Evolutionary conservation across 2,329 filamentous ascomycete genomes (phyloP).

Genomic region (Trichoderma endophyticum): DNA sequence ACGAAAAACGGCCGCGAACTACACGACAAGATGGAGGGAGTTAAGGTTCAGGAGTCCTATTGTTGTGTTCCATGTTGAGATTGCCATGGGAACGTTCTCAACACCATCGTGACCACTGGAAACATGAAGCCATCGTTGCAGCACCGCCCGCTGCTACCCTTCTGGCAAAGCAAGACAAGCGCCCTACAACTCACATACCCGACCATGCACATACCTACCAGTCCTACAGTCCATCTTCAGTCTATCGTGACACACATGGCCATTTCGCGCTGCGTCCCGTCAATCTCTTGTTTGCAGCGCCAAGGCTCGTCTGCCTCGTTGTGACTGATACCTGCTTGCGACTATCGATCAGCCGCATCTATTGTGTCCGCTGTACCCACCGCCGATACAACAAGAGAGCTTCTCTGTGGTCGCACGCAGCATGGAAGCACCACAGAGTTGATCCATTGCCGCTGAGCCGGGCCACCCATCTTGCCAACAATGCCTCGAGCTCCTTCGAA

Average conservation of each 20-base stretch:
- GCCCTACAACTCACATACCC: neutral
- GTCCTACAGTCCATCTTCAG: neutral
- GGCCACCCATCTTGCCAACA: neutral
- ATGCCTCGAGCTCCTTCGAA: neutral
- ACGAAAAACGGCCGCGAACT: neutral
- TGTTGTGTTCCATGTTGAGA: neutral
- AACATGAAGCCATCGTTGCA: neutral
- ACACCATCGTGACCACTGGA: neutral
- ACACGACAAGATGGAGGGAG: neutral
- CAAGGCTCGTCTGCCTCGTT: neutral
- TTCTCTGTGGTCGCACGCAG: neutral
- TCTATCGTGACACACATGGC: neutral
- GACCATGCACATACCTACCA: neutral
- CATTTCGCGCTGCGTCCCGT: neutral
- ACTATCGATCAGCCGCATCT: slow-evolving; percentile 16
- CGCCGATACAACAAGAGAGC: neutral
- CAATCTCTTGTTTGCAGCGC: neutral
- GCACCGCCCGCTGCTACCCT: slow-evolving; percentile 1
- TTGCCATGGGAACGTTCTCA: neutral
- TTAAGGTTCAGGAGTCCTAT: neutral
- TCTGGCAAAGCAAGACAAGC: neutral
- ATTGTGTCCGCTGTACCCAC: neutral
- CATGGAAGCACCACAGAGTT: neutral
- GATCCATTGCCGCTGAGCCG: neutral
- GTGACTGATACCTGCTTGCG: neutral